Base-by-base conservation (phyloP, 495 filamentous ascomycete genomes). In the Cetradonia linearis region DNA sequence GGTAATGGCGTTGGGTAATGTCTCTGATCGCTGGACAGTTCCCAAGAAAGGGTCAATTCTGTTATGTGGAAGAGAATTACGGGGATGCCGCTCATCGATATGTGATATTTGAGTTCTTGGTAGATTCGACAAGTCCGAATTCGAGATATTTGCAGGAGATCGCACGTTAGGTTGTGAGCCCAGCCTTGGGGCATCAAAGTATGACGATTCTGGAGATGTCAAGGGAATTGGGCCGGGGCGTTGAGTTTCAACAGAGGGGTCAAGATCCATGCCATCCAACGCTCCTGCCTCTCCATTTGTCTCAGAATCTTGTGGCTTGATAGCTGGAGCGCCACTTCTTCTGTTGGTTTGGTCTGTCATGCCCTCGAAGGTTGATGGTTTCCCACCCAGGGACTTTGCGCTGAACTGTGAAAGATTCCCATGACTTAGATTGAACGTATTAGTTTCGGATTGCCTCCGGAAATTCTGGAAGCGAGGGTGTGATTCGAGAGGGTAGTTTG, bases 391-490 rank as follows among this genome's bases (percentile, higher is more conserved):
- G 16, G 67, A 58, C 34, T 67, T 67, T 23, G 62, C 54, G 54
- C 64, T 71, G 16, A 85, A 75, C 58, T 78, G 73, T 2, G 66
- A 66, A 13, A 74, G 62, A 40, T 66, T 68, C 10, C 70, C 70
- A 60, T 71, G 64, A 40, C 77, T 78, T 50, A 81, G 70, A 56
- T 65, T 84, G 68, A 82, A 87, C 14, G 68, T 70, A 63, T 84
- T 81, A 25, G 77, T 74, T 66, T 89, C 86, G 11, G 83, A 78
- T 66, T 88, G 86, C 55, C 78, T 79, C 56, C 81, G 74, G 66
- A 95, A 87, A 6, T 84, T 83, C 60, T 91, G 87, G 58, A 86
- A 87, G n/a, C 86, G 82, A 2, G 83, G 79, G 60, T 92, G 87
- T 53, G 86, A 81, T 60, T 91, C 83, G 30, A 86, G 69, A 0